These are phyloP conservation scores for Penicillium salamii DNA, from an alignment of 495 filamentous ascomycete genomes.

Conservation along the genomic window DNA sequence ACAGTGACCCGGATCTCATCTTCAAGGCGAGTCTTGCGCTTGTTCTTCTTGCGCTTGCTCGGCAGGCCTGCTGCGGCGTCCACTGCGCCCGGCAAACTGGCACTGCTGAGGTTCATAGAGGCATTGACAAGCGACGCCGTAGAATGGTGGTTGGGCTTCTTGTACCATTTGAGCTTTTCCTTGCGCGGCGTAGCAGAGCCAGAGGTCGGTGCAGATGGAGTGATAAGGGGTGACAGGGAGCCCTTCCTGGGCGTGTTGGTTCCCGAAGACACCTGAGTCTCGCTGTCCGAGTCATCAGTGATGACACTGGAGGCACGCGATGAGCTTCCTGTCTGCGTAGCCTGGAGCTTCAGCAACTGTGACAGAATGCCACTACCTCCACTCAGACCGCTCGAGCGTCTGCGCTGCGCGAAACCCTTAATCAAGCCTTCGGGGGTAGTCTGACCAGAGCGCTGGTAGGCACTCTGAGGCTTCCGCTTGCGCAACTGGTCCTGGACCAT, in stretches of 20 bases:
- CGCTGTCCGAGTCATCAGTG: slow-evolving; percentile 42
- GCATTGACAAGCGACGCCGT: slow-evolving; percentile 43
- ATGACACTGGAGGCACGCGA: slow-evolving; percentile 33
- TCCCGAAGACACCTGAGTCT: slow-evolving; percentile 37
- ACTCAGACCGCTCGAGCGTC: slow-evolving; percentile 18
- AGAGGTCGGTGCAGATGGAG: slow-evolving; percentile 29
- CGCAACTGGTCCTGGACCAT: slow-evolving; percentile 25
- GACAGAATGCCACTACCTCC: slow-evolving; percentile 40
- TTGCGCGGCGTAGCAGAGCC: slow-evolving; percentile 57
- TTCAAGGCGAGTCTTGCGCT: slow-evolving; percentile 54
- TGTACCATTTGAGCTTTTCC: slow-evolving; percentile 65
- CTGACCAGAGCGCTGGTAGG: slow-evolving; percentile 38
- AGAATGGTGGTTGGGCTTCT: slow-evolving; percentile 46
- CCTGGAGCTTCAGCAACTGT: slow-evolving; percentile 40
- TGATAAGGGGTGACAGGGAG: slow-evolving; percentile 16
- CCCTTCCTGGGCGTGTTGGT: slow-evolving; percentile 34
- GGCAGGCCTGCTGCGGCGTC: slow-evolving; percentile 29
- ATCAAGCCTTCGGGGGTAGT: slow-evolving; percentile 35
- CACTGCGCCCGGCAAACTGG: slow-evolving; percentile 29
- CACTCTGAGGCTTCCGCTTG: slow-evolving; percentile 31
- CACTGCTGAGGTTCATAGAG: slow-evolving; percentile 48
- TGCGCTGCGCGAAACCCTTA: slow-evolving; percentile 29
- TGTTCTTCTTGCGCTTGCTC: slow-evolving; percentile 25
- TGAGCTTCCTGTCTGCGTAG: slow-evolving; percentile 20
- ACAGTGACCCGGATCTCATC: slow-evolving; percentile 72